phyloP scores from a whole-genome alignment of 1,139 yeast species.

The Chernovozyma sophiae-reginae region DNA sequence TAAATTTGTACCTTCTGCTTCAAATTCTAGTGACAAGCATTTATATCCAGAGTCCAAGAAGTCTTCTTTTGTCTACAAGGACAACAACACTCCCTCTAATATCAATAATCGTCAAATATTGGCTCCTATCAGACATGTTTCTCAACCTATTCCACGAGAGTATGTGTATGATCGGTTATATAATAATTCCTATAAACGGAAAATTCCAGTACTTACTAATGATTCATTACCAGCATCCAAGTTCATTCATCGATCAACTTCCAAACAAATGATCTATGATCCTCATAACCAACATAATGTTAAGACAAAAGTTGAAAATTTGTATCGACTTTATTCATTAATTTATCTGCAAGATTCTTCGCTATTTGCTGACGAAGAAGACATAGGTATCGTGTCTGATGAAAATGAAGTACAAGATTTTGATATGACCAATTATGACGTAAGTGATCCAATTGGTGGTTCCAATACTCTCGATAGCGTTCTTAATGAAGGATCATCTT shows the following conservation, averaged over 20 bases:
- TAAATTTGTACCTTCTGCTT: neutral
- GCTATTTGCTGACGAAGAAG: neutral
- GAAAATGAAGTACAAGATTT: neutral
- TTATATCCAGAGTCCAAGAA: neutral
- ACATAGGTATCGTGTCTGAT: neutral
- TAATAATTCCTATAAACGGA: constrained; percentile 6
- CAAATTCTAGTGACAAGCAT: neutral
- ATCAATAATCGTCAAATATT: neutral
- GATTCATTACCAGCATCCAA: constrained; percentile 1
- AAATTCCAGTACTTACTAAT: neutral
- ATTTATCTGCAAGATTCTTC: constrained; percentile 10
- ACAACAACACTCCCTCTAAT: too few relatives aligned
- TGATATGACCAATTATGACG: neutral
- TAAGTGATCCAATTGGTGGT: neutral
- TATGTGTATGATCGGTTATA: constrained; percentile 8
- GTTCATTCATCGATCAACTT: constrained; percentile 3
- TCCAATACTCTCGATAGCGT: neutral
- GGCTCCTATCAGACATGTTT: neutral
- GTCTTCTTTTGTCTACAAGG: neutral
- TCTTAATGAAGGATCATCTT: neutral
- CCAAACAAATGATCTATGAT: neutral
- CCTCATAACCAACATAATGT: too few relatives aligned
- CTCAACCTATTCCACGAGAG: neutral
- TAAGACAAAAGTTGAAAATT: constrained; percentile 12
- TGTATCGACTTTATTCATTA: constrained; percentile 18